Evolutionary conservation across 257 asterid genomes (phyloP).

Genomic region (Nicotiana knightiana): DNA sequence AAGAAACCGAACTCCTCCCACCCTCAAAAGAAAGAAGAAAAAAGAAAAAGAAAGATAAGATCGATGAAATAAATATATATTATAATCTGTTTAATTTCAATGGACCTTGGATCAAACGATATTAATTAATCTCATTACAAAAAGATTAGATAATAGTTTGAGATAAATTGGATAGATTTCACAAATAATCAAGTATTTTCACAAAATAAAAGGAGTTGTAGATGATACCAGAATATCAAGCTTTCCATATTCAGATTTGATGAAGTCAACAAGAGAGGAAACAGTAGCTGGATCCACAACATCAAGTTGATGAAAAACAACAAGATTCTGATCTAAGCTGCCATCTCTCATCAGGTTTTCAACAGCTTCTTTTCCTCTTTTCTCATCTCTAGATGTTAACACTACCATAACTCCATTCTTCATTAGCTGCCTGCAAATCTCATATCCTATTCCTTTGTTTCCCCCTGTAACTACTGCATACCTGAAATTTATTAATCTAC

Average conservation of each 20-base stretch:
- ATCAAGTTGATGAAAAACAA: constrained; percentile 28
- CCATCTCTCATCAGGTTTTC: background rate
- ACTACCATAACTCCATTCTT: constrained; percentile 20
- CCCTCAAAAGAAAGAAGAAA: no score
- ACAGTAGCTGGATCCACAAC: constrained; percentile 19
- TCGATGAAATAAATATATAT: no score
- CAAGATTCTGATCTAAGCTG: background rate
- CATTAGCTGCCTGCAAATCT: constrained; percentile 22
- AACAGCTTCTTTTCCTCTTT: constrained; percentile 24
- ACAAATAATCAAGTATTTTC: no score
- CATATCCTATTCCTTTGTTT: constrained; percentile 39
- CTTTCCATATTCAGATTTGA: constrained; percentile 15
- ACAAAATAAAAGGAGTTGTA: no score
- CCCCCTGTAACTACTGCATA: constrained; percentile 33
- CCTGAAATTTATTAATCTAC: background rate
- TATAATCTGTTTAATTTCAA: no score
- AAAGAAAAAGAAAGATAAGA: no score
- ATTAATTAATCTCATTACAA: no score
- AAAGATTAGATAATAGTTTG: no score
- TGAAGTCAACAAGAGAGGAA: constrained; percentile 14
- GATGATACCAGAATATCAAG: constrained; percentile 33
- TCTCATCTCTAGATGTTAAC: constrained; percentile 30
- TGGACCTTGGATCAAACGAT: no score
- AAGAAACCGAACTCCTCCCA: no score
- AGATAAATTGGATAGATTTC: no score